Percentiles rank a stretch among this genome's conserved stretches.
Conservation (phyloP, 192 early-diverging fungal species). For the Thoreauomyces humboldtii region DNA sequence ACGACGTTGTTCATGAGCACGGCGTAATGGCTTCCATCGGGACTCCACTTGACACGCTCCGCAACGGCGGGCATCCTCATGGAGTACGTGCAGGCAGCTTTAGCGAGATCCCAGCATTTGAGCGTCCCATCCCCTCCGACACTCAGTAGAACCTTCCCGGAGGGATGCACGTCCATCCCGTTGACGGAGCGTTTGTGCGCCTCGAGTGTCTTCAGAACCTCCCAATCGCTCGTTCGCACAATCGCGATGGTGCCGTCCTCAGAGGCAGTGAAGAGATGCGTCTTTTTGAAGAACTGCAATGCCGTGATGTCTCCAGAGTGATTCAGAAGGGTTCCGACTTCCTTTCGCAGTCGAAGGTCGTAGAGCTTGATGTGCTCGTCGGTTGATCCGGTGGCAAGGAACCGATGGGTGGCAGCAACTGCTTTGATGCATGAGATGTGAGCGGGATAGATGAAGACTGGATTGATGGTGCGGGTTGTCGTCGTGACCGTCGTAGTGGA, state of each 20-base stretch:
- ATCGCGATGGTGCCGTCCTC: conserved; percentile 89
- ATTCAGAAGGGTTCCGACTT: conserved; percentile 86
- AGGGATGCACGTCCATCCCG: conserved; percentile 88
- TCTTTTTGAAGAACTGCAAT: conserved; percentile 75
- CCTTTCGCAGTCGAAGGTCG: conserved; percentile 80
- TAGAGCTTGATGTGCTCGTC: conserved; percentile 95
- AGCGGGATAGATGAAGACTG: conserved; percentile 92
- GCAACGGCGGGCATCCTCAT: conserved; percentile 29
- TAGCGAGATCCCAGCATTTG: conserved; percentile 49
- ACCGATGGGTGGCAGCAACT: conserved; percentile 56
- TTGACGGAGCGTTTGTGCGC: conserved; percentile 66
- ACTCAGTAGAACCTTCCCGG: conserved; percentile 87
- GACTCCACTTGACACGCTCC: conserved; percentile 41
- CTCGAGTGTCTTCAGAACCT: conserved; percentile 82
- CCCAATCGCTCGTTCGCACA: conserved; percentile 96
- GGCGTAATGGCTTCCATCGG: conserved; percentile 32
- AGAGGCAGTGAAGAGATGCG: conserved; percentile 83
- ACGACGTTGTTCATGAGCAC: conserved; percentile 38
- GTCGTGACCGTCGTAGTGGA: neutral
- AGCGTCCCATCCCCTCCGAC: conserved; percentile 56
- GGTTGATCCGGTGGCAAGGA: conserved; percentile 90
- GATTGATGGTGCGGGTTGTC: conserved; percentile 43
- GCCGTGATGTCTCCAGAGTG: conserved; percentile 90
- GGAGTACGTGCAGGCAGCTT: conserved; percentile 42
- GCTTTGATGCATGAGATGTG: conserved; percentile 94